Percentiles rank a stretch among this genome's conserved stretches.
These are phyloP conservation scores for Phialophora verrucosa DNA, from an alignment of 2,329 filamentous ascomycete genomes.

Conservation along the genomic window DNA sequence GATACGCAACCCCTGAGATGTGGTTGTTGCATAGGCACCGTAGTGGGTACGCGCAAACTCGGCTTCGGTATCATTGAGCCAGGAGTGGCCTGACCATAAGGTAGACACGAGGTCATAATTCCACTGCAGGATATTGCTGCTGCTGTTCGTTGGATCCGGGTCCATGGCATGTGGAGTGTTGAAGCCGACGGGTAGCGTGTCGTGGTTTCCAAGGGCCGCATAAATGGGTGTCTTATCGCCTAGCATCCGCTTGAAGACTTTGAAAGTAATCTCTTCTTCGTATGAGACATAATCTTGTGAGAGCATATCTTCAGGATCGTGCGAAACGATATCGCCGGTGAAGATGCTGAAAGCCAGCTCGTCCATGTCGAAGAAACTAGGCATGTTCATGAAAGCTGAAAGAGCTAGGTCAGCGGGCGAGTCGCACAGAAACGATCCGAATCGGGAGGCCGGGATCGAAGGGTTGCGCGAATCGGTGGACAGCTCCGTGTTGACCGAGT, in stretches of 20 bases:
- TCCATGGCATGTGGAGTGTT: conserved; percentile 38
- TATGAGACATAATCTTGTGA: conserved; percentile 42
- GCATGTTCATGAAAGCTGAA: conserved; percentile 39
- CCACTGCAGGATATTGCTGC: conserved; percentile 37
- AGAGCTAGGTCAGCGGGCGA: conserved; percentile 40
- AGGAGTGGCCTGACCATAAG: conserved; percentile 40
- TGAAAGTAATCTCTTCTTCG: conserved; percentile 41
- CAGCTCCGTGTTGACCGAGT: conserved; percentile 36
- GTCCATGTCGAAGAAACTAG: conserved; percentile 37
- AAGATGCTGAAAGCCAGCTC: conserved; percentile 42
- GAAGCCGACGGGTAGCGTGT: conserved; percentile 38
- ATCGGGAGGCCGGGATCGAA: conserved; percentile 39
- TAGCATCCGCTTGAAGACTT: conserved; percentile 41
- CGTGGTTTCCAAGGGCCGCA: conserved; percentile 42
- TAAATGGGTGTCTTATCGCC: conserved; percentile 40
- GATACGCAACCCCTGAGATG: conserved; percentile 40
- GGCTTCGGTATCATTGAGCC: conserved; percentile 39
- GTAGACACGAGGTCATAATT: conserved; percentile 40
- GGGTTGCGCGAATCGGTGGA: conserved; percentile 34
- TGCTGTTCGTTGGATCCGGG: conserved; percentile 26
- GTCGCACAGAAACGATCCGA: conserved; percentile 41
- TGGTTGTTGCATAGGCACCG: conserved; percentile 39
- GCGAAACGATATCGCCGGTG: conserved; percentile 44
- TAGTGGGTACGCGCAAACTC: conserved; percentile 38
- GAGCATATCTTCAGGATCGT: conserved; percentile 41